Conservation (phyloP, 2,329 filamentous ascomycete species). For the Alternaria gaisen region DNA sequence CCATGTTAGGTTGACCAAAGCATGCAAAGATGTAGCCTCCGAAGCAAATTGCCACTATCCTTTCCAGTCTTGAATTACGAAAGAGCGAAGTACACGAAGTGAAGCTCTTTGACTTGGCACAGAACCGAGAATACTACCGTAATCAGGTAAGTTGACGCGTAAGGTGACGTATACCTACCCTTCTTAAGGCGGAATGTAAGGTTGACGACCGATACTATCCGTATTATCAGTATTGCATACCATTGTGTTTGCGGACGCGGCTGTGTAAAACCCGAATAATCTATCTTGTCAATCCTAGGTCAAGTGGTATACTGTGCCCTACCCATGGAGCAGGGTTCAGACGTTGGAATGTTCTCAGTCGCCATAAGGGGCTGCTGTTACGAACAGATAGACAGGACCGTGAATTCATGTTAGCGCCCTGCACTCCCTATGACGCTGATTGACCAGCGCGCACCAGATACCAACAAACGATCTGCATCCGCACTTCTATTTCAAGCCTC, state of each 20-base stretch:
- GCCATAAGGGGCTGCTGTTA: not conserved
- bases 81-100: not conserved
- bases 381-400: not conserved
- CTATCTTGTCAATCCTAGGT: not conserved
- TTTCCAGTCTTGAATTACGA: not conserved
- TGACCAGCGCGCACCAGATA: not conserved
- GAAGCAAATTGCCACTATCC: not conserved
- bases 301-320: not conserved
- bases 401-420: not conserved
- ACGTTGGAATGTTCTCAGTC: not conserved
- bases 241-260: not conserved
- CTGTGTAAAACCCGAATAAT: not conserved
- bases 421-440: not conserved
- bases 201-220: not conserved
- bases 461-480: constrained; percentile 2
- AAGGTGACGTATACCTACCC: not conserved
- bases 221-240: not conserved
- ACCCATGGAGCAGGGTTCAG: not conserved
- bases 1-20: not conserved
- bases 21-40: not conserved
- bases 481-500: constrained; percentile 6
- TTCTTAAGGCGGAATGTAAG: not conserved
- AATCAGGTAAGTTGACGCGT: not conserved
- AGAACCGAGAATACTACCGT: not conserved
- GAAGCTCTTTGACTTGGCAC: not conserved